Conservation (phyloP, 495 filamentous ascomycete species). For the Penicillium waksmanii region DNA sequence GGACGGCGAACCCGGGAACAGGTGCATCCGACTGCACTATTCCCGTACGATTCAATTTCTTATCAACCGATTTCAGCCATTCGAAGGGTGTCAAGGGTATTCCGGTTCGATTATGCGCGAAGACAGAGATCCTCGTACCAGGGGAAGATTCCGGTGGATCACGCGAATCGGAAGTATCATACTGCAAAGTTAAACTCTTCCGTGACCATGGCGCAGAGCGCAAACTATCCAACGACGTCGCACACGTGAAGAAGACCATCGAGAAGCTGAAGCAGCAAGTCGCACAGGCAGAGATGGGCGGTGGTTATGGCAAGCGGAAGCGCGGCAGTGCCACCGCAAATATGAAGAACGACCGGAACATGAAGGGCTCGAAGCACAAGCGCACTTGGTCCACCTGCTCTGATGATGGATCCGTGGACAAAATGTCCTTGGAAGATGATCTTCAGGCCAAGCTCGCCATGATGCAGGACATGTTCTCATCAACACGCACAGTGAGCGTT, state of each 20-base stretch:
- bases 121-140: conserved; percentile 65
- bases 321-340: conserved; percentile 59
- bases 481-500: conserved; percentile 81
- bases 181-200: conserved; percentile 94
- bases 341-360: conserved; percentile 38
- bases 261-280: conserved; percentile 93
- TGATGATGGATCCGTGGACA: conserved; percentile 66
- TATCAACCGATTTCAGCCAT: conserved; percentile 95
- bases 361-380: conserved; percentile 85
- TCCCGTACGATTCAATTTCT: conserved; percentile 91
- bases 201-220: conserved; percentile 92
- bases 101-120: conserved; percentile 85
- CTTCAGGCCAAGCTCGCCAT: conserved; percentile 80
- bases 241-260: conserved; percentile 88
- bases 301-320: conserved; percentile 88
- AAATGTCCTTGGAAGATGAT: conserved; percentile 81
- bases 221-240: conserved; percentile 88
- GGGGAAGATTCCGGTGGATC: conserved; percentile 47
- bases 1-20: conserved; percentile 68
- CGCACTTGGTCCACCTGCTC: conserved; percentile 97
- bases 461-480: conserved; percentile 95
- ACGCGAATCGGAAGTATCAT: conserved; percentile 70
- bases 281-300: conserved; percentile 78
- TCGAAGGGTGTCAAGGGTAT: conserved; percentile 97
- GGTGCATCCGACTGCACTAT: conserved; percentile 72